phyloP scores from a whole-genome alignment of 805 yeast species.

The Maudiozyma barnettii region DNA sequence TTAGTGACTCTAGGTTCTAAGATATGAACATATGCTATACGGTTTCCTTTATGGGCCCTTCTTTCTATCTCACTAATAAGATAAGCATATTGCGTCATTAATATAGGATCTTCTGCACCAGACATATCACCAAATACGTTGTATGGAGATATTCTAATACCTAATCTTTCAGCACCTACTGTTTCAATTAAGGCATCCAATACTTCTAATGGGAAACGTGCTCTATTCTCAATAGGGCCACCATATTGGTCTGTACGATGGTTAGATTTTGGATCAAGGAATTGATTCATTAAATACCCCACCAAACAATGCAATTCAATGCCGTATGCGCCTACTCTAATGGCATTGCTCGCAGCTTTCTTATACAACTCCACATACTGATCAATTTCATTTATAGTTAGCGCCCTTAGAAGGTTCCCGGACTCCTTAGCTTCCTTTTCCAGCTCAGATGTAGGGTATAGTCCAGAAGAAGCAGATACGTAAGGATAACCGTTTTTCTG shows the following conservation, averaged over 20 bases:
- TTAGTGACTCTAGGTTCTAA: constrained; percentile 35
- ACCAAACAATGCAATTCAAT: constrained; percentile 60
- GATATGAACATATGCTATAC: constrained; percentile 33
- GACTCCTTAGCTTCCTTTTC: constrained; percentile 28
- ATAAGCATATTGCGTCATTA: constrained; percentile 30
- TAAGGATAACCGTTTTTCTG: constrained; percentile 30
- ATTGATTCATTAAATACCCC: constrained; percentile 51
- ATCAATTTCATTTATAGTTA: constrained; percentile 29
- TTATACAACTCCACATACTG: constrained; percentile 34
- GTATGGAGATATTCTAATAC: constrained; percentile 37
- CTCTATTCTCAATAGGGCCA: constrained; percentile 42
- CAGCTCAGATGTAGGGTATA: constrained; percentile 27
- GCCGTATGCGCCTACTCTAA: constrained; percentile 40
- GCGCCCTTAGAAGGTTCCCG: constrained; percentile 24
- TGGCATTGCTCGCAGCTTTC: constrained; percentile 33
- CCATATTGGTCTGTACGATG: constrained; percentile 45
- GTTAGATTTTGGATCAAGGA: constrained; percentile 39
- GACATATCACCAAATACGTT: constrained; percentile 32
- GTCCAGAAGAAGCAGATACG: constrained; percentile 32
- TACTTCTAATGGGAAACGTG: constrained; percentile 36
- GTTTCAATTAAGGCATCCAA: constrained; percentile 41
- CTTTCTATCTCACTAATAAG: constrained; percentile 31
- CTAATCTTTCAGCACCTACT: constrained; percentile 42
- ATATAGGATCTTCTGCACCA: constrained; percentile 27
- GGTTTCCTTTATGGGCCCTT: constrained; percentile 24